Evolutionary conservation across 2,329 filamentous ascomycete species (phyloP).

Genomic region (Cryphonectria japonica): DNA sequence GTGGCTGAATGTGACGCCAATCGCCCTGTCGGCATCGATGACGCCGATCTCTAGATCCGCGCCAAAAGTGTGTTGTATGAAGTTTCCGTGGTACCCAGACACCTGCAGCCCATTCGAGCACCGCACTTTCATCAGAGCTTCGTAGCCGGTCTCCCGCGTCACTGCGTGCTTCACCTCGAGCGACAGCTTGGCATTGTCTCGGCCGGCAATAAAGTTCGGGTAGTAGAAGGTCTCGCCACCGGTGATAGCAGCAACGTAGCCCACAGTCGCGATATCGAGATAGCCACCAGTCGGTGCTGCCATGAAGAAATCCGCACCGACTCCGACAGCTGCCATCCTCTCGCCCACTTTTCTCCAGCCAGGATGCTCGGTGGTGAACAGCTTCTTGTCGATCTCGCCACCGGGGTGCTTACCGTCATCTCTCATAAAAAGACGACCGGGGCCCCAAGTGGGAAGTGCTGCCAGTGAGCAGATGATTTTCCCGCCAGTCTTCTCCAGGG

Average conservation of each 20-base stretch:
- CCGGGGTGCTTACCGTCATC: constrained; percentile 87
- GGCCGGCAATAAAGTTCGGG: constrained; percentile 88
- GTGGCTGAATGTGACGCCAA: constrained; percentile 90
- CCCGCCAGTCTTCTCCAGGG: constrained; percentile 83
- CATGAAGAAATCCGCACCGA: constrained; percentile 93
- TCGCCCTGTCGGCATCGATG: constrained; percentile 90
- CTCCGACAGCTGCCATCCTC: constrained; percentile 83
- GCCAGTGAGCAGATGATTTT: constrained; percentile 89
- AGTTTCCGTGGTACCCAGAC: constrained; percentile 92
- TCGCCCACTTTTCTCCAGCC: constrained; percentile 84
- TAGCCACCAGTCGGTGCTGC: constrained; percentile 89
- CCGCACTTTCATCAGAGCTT: constrained; percentile 96
- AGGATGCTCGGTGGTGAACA: constrained; percentile 88
- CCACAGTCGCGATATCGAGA: constrained; percentile 89
- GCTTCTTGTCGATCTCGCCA: constrained; percentile 88
- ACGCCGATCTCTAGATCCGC: constrained; percentile 93
- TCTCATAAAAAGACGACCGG: constrained; percentile 80
- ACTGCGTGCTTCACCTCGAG: constrained; percentile 86
- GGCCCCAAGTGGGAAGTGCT: constrained; percentile 89
- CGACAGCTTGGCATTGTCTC: constrained; percentile 82
- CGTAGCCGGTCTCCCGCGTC: constrained; percentile 89
- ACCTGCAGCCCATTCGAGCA: constrained; percentile 97
- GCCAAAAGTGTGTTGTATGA: constrained; percentile 92
- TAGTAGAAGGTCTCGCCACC: constrained; percentile 97
- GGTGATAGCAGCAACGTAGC: constrained; percentile 83